Conservation (phyloP, 345 rosid species). For the Eucalyptus viminalis region DNA sequence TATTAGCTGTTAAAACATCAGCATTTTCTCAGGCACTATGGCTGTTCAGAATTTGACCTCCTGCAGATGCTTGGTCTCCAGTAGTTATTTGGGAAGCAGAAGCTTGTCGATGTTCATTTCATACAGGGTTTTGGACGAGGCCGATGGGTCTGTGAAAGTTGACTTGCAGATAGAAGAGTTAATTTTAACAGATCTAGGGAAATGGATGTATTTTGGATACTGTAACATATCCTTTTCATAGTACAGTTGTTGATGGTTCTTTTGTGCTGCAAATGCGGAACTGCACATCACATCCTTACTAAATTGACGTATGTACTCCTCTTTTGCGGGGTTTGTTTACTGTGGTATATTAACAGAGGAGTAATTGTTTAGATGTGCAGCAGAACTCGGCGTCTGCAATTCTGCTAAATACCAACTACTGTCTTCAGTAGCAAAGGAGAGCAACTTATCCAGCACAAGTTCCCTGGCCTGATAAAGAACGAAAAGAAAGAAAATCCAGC, state of each 20-base stretch:
- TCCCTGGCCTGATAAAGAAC: not conserved
- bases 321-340: not conserved
- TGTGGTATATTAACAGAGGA: not conserved
- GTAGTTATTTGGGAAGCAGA: not conserved
- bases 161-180: not conserved
- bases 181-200: not conserved
- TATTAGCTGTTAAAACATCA: not conserved
- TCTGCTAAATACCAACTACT: not conserved
- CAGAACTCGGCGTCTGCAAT: not conserved
- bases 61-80: not conserved
- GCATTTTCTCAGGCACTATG: not conserved
- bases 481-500: not conserved
- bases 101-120: not conserved
- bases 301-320: not conserved
- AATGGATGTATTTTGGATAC: not conserved
- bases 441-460: not conserved
- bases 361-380: not conserved
- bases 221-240: not conserved
- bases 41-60: not conserved
- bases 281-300: not conserved
- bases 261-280: not conserved
- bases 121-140: not conserved
- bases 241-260: not conserved
- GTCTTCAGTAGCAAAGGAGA: not conserved
- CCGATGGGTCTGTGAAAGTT: not conserved